Conservation (phyloP, 2,329 filamentous ascomycete species). For the Xylaria multiplex region DNA sequence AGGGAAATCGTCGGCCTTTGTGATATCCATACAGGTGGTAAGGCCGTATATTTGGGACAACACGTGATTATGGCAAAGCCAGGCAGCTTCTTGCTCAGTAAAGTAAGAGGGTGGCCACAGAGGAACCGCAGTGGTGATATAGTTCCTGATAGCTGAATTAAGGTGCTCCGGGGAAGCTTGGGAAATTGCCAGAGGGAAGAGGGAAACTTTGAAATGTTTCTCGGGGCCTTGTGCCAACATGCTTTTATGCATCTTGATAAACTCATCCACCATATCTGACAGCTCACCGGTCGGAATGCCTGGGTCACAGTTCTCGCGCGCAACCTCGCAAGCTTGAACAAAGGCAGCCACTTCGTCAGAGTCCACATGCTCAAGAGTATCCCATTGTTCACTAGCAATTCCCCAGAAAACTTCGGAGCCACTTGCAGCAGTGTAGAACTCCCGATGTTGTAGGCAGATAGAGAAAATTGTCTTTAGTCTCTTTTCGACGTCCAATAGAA, state of each 20-base stretch:
- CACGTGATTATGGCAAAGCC: conserved; percentile 20
- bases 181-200: background rate
- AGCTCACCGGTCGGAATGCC: background rate
- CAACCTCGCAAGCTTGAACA: background rate
- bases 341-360: conserved; percentile 6
- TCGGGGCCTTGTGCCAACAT: background rate
- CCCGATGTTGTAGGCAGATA: conserved; percentile 6
- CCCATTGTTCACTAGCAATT: conserved; percentile 23
- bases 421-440: conserved; percentile 4
- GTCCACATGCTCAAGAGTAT: background rate
- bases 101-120: conserved; percentile 16
- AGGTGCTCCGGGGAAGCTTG: background rate
- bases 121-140: no score
- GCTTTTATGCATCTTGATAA: conserved; percentile 9
- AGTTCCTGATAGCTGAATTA: background rate
- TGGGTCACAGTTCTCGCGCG: conserved; percentile 11
- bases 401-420: conserved; percentile 16
- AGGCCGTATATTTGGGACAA: conserved; percentile 17
- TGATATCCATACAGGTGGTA: background rate
- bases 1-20: background rate
- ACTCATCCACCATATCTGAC: conserved; percentile 2
- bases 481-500: conserved; percentile 6
- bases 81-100: conserved; percentile 21
- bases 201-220: background rate
- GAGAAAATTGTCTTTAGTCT: conserved; percentile 14